These are phyloP conservation scores for Ogataea ganodermae DNA, from an alignment of 805 yeast species.

Conservation along the genomic window DNA sequence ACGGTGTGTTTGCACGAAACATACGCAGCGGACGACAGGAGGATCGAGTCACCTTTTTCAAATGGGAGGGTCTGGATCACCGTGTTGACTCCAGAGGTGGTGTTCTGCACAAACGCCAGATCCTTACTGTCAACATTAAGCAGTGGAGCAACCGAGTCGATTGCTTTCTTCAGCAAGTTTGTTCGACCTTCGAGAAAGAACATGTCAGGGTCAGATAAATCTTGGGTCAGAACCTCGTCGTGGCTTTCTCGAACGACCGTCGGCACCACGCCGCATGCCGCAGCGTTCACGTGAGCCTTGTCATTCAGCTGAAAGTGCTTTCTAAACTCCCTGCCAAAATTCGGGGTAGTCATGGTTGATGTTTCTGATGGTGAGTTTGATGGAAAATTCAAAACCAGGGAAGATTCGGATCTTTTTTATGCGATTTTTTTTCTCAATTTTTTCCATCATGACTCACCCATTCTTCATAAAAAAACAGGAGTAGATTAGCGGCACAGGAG, in stretches of 20 bases:
- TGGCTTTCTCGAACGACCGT: constrained; percentile 44
- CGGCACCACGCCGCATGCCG: constrained; percentile 64
- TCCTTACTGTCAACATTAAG: constrained; percentile 48
- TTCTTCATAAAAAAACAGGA: too few relatives aligned
- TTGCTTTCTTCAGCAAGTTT: constrained; percentile 35
- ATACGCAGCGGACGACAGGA: constrained; percentile 52
- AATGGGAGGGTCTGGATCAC: constrained; percentile 57
- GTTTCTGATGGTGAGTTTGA: too few relatives aligned
- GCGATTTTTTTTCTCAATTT: too few relatives aligned
- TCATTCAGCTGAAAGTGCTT: constrained; percentile 46
- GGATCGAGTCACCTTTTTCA: constrained; percentile 50
- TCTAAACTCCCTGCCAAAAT: constrained; percentile 56
- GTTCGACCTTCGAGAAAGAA: constrained; percentile 37
- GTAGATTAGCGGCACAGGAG: too few relatives aligned
- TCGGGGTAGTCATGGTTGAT: too few relatives aligned
- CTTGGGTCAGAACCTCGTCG: constrained; percentile 30
- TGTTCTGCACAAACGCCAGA: constrained; percentile 58
- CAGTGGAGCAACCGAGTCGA: constrained; percentile 43
- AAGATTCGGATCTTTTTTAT: too few relatives aligned
- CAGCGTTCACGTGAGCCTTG: constrained; percentile 58
- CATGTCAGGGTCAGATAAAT: constrained; percentile 48
- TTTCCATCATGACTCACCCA: too few relatives aligned
- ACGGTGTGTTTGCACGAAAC: constrained; percentile 57
- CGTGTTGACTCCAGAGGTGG: constrained; percentile 61
- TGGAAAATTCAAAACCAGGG: too few relatives aligned